Evolutionary conservation across 1,139 yeast genomes (phyloP).

Genomic region (Arxiozyma bovina): DNA sequence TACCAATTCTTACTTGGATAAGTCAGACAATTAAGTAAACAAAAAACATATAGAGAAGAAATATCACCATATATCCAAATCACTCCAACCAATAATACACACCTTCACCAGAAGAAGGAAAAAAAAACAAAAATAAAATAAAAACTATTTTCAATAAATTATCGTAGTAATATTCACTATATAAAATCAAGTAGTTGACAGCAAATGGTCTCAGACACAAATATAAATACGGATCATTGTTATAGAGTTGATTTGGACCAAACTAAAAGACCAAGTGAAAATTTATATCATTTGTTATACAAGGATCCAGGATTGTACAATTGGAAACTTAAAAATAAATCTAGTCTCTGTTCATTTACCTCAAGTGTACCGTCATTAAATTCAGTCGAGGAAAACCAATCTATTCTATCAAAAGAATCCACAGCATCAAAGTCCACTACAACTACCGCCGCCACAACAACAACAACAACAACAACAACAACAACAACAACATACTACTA

Average conservation of each 20-base stretch:
- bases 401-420: conserved; percentile 11
- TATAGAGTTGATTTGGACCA: neutral
- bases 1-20: too few relatives aligned
- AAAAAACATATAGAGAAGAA: too few relatives aligned
- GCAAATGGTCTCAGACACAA: neutral
- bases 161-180: too few relatives aligned
- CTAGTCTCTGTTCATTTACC: neutral
- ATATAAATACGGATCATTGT: neutral
- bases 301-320: conserved; percentile 13
- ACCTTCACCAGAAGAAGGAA: too few relatives aligned
- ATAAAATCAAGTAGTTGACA: neutral
- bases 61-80: too few relatives aligned
- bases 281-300: neutral
- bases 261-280: conserved; percentile 20
- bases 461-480: too few relatives aligned
- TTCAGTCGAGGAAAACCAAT: conserved; percentile 11
- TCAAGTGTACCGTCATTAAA: neutral
- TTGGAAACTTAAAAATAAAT: neutral
- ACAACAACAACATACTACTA: too few relatives aligned
- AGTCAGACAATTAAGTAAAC: too few relatives aligned
- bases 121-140: too few relatives aligned
- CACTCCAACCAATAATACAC: too few relatives aligned
- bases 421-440: neutral
- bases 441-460: neutral
- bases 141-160: too few relatives aligned